These are phyloP conservation scores for Suhomyces sp. DNA, from an alignment of 805 yeast genomes.

Conservation along the genomic window DNA sequence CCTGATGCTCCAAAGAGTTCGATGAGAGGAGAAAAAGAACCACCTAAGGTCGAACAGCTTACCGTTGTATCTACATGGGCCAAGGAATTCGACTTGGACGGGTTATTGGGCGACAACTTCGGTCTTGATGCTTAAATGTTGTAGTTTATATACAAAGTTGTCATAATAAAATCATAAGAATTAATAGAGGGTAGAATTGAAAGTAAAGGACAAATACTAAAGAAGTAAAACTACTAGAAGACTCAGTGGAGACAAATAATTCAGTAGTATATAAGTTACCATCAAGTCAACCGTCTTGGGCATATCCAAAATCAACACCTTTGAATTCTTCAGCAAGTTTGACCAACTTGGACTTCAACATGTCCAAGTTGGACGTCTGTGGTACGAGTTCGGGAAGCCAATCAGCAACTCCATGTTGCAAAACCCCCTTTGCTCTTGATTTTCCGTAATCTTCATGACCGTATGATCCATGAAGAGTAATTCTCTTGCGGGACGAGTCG, in stretches of 20 bases:
- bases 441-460: slow-evolving; percentile 45
- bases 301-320: slow-evolving; percentile 35
- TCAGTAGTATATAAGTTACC: too few relatives aligned
- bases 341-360: slow-evolving; percentile 29
- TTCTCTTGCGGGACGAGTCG: slow-evolving; percentile 35
- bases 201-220: too few relatives aligned
- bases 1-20: slow-evolving; percentile 38
- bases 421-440: slow-evolving; percentile 48
- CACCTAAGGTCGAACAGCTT: slow-evolving; percentile 59
- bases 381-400: slow-evolving; percentile 44
- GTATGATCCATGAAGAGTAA: slow-evolving; percentile 52
- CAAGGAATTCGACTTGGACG: slow-evolving; percentile 89
- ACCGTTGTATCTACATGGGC: slow-evolving; percentile 90
- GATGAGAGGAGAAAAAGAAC: slow-evolving; percentile 43
- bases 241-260: too few relatives aligned
- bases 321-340: slow-evolving; percentile 29
- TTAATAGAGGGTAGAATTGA: too few relatives aligned
- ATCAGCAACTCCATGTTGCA: slow-evolving; percentile 51
- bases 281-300: slow-evolving; percentile 41
- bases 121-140: slow-evolving; percentile 22
- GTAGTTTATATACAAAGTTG: too few relatives aligned
- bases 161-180: too few relatives aligned
- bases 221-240: too few relatives aligned
- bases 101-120: slow-evolving; percentile 56
- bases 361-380: slow-evolving; percentile 25